A percentile compares a stretch with the other conserved stretches of the same genome.
Conservation (phyloP, 768 basidiomycete species). For the Termitomyces sp. region DNA sequence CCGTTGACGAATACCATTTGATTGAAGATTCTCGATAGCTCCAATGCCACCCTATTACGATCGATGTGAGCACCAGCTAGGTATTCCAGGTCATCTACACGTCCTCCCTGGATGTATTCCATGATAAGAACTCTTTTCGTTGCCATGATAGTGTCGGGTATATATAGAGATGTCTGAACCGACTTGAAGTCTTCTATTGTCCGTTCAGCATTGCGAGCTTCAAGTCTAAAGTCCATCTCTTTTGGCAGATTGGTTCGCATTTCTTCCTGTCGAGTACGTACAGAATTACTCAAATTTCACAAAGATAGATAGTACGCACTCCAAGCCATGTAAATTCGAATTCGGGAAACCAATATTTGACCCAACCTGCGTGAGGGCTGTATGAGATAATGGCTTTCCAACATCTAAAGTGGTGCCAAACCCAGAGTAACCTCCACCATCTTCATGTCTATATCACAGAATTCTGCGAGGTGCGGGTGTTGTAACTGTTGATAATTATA, state of each 20-base stretch:
- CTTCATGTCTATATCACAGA: slow-evolving; percentile 85
- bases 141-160: slow-evolving; percentile 77
- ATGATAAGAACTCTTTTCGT: slow-evolving; percentile 85
- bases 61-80: slow-evolving; percentile 81
- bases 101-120: slow-evolving; percentile 89
- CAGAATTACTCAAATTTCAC: slow-evolving; percentile 20
- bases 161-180: slow-evolving; percentile 76
- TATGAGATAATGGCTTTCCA: not conserved
- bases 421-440: slow-evolving; percentile 74
- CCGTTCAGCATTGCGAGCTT: slow-evolving; percentile 80
- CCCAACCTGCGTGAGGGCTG: slow-evolving; percentile 47
- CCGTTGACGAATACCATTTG: slow-evolving; percentile 96
- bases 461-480: slow-evolving; percentile 92
- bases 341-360: slow-evolving; percentile 91
- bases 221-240: slow-evolving; percentile 93
- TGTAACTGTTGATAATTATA: slow-evolving; percentile 48
- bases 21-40: slow-evolving; percentile 85
- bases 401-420: slow-evolving; percentile 19
- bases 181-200: slow-evolving; percentile 64
- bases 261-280: slow-evolving; percentile 64
- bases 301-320: slow-evolving; percentile 26
- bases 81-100: slow-evolving; percentile 85
- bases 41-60: slow-evolving; percentile 88
- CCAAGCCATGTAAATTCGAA: slow-evolving; percentile 95
- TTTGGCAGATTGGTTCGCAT: slow-evolving; percentile 90